Conservation (phyloP, 495 filamentous ascomycete genomes). For the Tuber borchii region DNA sequence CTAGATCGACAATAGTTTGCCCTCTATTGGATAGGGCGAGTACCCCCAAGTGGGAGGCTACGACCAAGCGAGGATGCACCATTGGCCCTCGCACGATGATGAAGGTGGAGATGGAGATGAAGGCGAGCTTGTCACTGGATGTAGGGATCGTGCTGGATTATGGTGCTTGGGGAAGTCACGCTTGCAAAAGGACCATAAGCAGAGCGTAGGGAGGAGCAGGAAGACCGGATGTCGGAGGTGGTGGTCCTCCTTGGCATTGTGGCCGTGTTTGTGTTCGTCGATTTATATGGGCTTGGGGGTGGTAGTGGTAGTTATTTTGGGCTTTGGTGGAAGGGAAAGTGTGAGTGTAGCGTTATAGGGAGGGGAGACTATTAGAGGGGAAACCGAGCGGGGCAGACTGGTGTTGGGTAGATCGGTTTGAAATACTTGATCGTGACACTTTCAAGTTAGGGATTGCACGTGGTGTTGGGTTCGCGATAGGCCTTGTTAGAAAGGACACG, state of each 20-base stretch:
- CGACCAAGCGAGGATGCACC: background rate
- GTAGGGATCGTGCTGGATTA: background rate
- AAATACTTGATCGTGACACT: background rate
- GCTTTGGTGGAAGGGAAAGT: background rate
- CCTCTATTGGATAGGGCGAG: background rate
- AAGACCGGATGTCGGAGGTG: background rate
- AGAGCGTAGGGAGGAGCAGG: background rate
- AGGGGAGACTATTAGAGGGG: background rate
- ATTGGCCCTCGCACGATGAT: background rate
- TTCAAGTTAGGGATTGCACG: background rate
- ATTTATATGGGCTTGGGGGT: background rate
- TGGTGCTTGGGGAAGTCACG: background rate
- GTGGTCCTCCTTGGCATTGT: background rate
- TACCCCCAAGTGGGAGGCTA: background rate
- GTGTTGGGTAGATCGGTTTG: background rate
- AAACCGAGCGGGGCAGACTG: background rate
- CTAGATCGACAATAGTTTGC: background rate
- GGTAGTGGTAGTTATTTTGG: background rate
- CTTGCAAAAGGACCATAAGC: background rate
- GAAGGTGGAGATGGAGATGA: background rate
- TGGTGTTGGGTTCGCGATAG: background rate
- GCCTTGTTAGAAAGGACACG: too few relatives aligned
- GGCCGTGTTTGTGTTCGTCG: background rate
- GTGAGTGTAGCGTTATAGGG: background rate
- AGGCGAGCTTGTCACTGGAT: background rate